These are phyloP conservation scores for Trametes elegans DNA, from an alignment of 768 basidiomycete species.

Conservation along the genomic window DNA sequence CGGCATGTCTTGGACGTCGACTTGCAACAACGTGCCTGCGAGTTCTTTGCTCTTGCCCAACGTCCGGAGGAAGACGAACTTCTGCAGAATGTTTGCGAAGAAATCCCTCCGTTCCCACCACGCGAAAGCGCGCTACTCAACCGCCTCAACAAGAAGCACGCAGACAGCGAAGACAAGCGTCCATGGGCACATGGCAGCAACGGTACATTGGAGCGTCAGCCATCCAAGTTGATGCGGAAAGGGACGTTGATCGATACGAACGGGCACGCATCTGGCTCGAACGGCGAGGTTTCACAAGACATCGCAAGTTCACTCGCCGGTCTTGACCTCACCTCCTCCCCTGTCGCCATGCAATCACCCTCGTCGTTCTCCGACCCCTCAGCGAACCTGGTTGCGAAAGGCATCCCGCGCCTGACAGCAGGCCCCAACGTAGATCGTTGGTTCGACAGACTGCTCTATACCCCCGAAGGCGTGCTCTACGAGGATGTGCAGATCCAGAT, in stretches of 20 bases:
- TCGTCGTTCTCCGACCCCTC: constrained; percentile 13
- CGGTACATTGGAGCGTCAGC: constrained; percentile 58
- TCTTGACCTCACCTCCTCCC: constrained; percentile 50
- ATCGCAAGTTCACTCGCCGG: constrained; percentile 77
- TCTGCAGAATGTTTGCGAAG: constrained; percentile 92
- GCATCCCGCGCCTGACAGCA: constrained; percentile 55
- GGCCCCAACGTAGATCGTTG: constrained; percentile 83
- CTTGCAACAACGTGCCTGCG: constrained; percentile 97
- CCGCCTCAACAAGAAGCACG: constrained; percentile 84
- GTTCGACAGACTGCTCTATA: constrained; percentile 82
- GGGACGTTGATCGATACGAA: constrained; percentile 35
- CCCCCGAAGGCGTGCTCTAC: constrained; percentile 85
- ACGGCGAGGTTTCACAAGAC: constrained; percentile 45
- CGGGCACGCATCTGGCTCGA: constrained; percentile 34
- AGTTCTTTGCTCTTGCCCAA: constrained; percentile 86
- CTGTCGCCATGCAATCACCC: constrained; percentile 22
- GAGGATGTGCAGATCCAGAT: constrained; percentile 96
- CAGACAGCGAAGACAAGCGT: constrained; percentile 91
- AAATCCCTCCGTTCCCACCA: constrained; percentile 98
- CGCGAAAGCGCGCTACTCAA: constrained; percentile 88
- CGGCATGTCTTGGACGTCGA: constrained; percentile 97
- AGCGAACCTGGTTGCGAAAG: constrained; percentile 31
- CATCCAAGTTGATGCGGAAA: constrained; percentile 40
- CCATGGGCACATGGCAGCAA: constrained; percentile 97
- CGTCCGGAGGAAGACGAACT: constrained; percentile 89